These are phyloP conservation scores for Zymoseptoria brevis DNA, from an alignment of 2,329 filamentous ascomycete genomes.

Conservation along the genomic window DNA sequence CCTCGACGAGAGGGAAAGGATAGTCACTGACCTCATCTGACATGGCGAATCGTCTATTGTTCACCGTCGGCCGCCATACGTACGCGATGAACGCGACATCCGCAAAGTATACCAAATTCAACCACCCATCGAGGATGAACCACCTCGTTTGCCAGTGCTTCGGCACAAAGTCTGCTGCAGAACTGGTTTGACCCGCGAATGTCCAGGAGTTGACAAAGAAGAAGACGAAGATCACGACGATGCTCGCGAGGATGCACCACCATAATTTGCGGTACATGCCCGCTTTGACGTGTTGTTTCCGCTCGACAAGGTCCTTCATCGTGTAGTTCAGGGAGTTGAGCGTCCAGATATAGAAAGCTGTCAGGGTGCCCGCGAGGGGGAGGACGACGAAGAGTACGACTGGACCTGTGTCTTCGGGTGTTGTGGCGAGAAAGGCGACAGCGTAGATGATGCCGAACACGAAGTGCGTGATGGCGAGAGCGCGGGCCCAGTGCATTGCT, in stretches of 20 bases:
- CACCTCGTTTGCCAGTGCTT: slow-evolving; percentile 96
- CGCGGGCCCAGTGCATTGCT: slow-evolving; percentile 89
- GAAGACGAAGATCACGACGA: slow-evolving; percentile 93
- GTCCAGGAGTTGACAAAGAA: slow-evolving; percentile 98
- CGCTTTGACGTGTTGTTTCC: slow-evolving; percentile 89
- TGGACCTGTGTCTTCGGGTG: slow-evolving; percentile 80
- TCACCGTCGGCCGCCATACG: slow-evolving; percentile 90
- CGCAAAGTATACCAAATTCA: slow-evolving; percentile 91
- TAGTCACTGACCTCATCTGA: slow-evolving; percentile 66
- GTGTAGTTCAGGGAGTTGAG: slow-evolving; percentile 90
- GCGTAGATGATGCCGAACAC: slow-evolving; percentile 91
- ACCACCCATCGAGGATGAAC: slow-evolving; percentile 96
- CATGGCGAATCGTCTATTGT: slow-evolving; percentile 97
- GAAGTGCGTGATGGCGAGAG: slow-evolving; percentile 86
- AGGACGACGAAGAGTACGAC: slow-evolving; percentile 89
- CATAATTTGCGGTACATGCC: slow-evolving; percentile 97
- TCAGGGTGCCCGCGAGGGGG: slow-evolving; percentile 82
- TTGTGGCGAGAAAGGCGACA: slow-evolving; percentile 78
- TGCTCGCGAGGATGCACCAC: slow-evolving; percentile 91
- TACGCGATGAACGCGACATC: slow-evolving; percentile 92
- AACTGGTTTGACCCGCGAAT: slow-evolving; percentile 72
- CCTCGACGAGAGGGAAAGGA: slow-evolving; percentile 18
- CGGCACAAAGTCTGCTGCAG: slow-evolving; percentile 75
- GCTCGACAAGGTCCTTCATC: slow-evolving; percentile 89
- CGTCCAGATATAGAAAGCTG: slow-evolving; percentile 98